Evolutionary conservation across 768 basidiomycete genomes (phyloP), one percentile per base, ranked within the genome.

Genomic region (Tylopilus plumbeoviolaceoides): DNA sequence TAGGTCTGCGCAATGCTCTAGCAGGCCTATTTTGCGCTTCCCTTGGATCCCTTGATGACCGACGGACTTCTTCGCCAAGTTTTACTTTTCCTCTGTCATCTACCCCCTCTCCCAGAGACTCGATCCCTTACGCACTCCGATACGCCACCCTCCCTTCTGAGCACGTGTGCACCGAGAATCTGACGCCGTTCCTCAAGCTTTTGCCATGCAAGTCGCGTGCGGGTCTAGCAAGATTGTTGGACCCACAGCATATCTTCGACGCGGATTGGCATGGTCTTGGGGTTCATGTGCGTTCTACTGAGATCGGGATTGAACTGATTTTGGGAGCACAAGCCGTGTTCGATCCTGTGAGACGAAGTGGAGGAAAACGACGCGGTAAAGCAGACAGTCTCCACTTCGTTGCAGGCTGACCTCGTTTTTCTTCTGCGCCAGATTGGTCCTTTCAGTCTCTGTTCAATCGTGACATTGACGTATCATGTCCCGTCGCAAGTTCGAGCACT

Each of bases 21-120:
- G 87, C 93, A 0, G 97, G 97, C 18, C 74, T 98, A 5, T 98
- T 99, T 72, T 98, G 97, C 61, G 92, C 95, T 10, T 93, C 92
- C 4, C 78, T 98, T 0, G 90, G 87, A 14, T 80, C 83, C 42
- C 70, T 91, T 30, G 84, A 91, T 63, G 81, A 86, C 46, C 78
- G 84, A 39, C 83, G 85, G 41, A 94, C 89, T 3, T 88, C 85
- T 0, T 80, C 82, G 2, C 89, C 89, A 0, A 56, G 63, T 17
- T 71, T 74, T 51, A 77, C 83, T 8, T 91, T 86, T 68, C 87
- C 84, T 12, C 74, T 84, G 58, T 87, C 86, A 27, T 70, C 73
- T 11, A 68, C 85, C 3, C 81, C 81, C 0, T 65, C 71, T 44
- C 75, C 76, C 69, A 23, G 47, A 11, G 15, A 44, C 18, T 39